Conservation (phyloP, 116 monocot species). For the Papilionanthe hybrid region DNA sequence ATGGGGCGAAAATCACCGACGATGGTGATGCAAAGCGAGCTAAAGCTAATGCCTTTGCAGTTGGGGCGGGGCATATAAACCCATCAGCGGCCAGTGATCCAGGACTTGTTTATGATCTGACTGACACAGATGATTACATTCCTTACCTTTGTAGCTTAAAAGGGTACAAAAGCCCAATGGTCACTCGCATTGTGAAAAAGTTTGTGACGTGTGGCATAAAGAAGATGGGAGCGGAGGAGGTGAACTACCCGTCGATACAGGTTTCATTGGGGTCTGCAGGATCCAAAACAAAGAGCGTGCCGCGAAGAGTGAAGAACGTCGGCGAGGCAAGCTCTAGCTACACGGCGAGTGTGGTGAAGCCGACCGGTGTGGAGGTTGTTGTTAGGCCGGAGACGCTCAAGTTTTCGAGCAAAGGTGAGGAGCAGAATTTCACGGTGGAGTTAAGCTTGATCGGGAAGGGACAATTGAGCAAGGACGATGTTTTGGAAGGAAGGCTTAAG, state of each 20-base stretch:
- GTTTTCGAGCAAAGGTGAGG: constrained; percentile 1
- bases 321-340: constrained; percentile 12
- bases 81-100: constrained; percentile 5
- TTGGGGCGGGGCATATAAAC: constrained; percentile 18
- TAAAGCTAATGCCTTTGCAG: background rate
- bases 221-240: background rate
- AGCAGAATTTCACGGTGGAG: constrained; percentile 5
- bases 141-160: constrained; percentile 19
- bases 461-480: background rate
- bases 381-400: constrained; percentile 5
- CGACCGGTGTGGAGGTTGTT: background rate
- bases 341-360: constrained; percentile 1
- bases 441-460: background rate
- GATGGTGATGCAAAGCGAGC: background rate
- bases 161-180: background rate
- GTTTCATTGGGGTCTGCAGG: constrained; percentile 2
- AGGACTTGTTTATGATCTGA: constrained; percentile 18
- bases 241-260: constrained; percentile 19
- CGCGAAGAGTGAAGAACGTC: constrained; percentile 12
- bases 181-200: background rate
- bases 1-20: constrained; percentile 8
- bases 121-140: background rate
- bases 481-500: constrained; percentile 2
- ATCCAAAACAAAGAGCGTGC: background rate
- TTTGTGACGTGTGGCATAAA: background rate